Base-by-base conservation (phyloP, 768 basidiomycete species). In the Lactifluus rugatus region DNA sequence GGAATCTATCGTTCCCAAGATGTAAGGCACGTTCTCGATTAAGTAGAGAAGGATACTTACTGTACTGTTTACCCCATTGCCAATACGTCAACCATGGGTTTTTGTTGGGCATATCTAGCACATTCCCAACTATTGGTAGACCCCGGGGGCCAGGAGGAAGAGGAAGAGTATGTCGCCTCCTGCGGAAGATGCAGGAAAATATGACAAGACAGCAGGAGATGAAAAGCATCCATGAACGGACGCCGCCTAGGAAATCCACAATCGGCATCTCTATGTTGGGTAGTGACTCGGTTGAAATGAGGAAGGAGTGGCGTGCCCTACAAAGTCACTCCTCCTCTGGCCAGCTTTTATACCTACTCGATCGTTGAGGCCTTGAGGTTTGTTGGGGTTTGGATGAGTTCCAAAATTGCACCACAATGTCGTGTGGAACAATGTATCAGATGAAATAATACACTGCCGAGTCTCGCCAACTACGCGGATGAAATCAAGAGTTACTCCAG, bases 81-180 rank as follows among this genome's bases (percentile, higher is more conserved):
- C 36, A 32, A 48, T 62, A 64, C 9, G 61, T 64, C 42, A 60
- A 25, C 62, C 65, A 67, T 46, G 61, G 54, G 19, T 63, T 52
- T 13, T 28, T 48, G 26, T 37, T 62, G 1, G 67, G 67, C 42
- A 67, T 56, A 36, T 68, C 62, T 25, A 63, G 34, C 5, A 57
- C 47, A 56, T 67, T 67, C 28, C 67, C 67, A 7, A 68, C 14
- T 44, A 68, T 45, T 1, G 62, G 63, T 14, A 65, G 42, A 28
- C 63, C 63, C 26, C 49, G 57, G 8, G 67, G 67, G 17, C 67
- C 67, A 41, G 67, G 66, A n/a, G 67, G 67, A 21, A 57, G 37
- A 26, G 64, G 64, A 39, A 60, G 54, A 37, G 36, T 17, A 23
- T 9, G 48, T 19, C 46, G 52, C 46, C 49, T 56, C 48, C 28